These are phyloP conservation scores for Emergomyces orientalis DNA, from an alignment of 2,329 filamentous ascomycete genomes.

Conservation along the genomic window DNA sequence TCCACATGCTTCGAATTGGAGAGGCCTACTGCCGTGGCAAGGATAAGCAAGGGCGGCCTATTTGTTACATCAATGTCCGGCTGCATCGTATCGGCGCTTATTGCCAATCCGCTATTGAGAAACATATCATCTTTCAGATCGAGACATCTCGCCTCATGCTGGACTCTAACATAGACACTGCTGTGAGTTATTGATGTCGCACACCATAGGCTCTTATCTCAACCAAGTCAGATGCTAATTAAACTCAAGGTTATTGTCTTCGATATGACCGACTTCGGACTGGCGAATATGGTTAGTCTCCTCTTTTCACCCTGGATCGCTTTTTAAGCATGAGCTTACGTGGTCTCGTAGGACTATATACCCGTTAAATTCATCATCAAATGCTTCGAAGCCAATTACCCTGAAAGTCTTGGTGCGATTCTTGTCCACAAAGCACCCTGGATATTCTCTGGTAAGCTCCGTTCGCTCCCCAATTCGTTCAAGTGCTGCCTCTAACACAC, in stretches of 20 bases:
- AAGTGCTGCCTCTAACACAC: constrained; percentile 5
- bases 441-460: constrained; percentile 72
- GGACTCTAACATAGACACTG: constrained; percentile 73
- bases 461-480: background rate
- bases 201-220: constrained; percentile 8
- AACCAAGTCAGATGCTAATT: constrained; percentile 20
- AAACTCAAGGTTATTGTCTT: constrained; percentile 69
- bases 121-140: constrained; percentile 87
- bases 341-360: constrained; percentile 60
- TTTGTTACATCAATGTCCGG: constrained; percentile 75
- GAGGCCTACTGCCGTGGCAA: constrained; percentile 87
- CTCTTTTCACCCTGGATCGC: constrained; percentile 12
- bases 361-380: constrained; percentile 99
- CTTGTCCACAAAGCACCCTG: constrained; percentile 94
- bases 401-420: constrained; percentile 79
- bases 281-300: constrained; percentile 74
- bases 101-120: constrained; percentile 69
- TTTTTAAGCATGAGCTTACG: constrained; percentile 13
- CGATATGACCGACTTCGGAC: constrained; percentile 86
- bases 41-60: constrained; percentile 75
- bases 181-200: constrained; percentile 50
- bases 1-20: constrained; percentile 75
- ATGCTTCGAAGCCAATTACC: constrained; percentile 97
- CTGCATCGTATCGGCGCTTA: constrained; percentile 78
- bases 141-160: constrained; percentile 86